Percentiles rank a stretch among this genome's conserved stretches.
These are phyloP conservation scores for Microsporum ferrugineum DNA, from an alignment of 2,329 filamentous ascomycete species.

Conservation along the genomic window DNA sequence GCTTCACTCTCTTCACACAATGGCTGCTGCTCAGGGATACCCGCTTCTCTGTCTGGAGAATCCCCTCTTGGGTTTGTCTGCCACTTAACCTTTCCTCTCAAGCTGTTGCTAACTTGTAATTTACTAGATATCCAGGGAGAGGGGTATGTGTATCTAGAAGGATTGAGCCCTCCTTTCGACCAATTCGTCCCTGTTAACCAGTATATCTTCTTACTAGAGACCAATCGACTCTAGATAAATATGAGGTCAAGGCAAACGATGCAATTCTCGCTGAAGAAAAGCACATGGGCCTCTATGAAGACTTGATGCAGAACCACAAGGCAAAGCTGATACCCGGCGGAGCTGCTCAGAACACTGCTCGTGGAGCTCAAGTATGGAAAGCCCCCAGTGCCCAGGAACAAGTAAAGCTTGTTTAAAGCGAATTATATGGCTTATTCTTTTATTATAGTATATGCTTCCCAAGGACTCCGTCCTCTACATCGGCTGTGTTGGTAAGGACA, in stretches of 20 bases:
- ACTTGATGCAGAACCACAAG: constrained; percentile 81
- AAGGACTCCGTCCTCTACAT: constrained; percentile 85
- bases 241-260: constrained; percentile 88
- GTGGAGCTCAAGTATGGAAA: constrained; percentile 61
- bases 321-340: constrained; percentile 93
- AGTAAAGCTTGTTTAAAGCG: too few relatives aligned
- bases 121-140: constrained; percentile 73
- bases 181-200: constrained; percentile 8
- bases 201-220: constrained; percentile 44
- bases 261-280: constrained; percentile 91
- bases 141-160: constrained; percentile 39
- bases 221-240: constrained; percentile 78
- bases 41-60: constrained; percentile 92
- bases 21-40: constrained; percentile 69
- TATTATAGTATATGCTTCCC: constrained; percentile 69
- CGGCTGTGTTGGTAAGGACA: constrained; percentile 88
- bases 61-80: constrained; percentile 69
- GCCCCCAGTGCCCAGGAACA: neutral
- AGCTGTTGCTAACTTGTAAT: constrained; percentile 16
- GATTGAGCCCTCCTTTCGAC: constrained; percentile 1
- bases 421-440: neutral
- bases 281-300: constrained; percentile 83
- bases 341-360: constrained; percentile 93
- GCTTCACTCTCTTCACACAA: constrained; percentile 32
- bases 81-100: neutral